Percentiles rank a stretch among this genome's conserved stretches.
Conservation (phyloP, 2,329 filamentous ascomycete species). For the Aureobasidium sp. region DNA sequence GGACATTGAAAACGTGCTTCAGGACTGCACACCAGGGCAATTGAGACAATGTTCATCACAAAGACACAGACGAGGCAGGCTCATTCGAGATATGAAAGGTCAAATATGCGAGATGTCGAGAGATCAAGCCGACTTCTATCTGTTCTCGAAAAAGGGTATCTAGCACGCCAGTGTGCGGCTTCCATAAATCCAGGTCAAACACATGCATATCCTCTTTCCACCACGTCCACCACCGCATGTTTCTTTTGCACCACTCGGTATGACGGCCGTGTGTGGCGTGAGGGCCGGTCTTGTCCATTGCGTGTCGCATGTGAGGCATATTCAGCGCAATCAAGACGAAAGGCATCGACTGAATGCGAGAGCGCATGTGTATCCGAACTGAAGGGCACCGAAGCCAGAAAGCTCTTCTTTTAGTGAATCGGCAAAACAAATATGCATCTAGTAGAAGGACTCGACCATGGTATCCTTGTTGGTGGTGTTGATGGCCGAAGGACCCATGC, state of each 20-base stretch:
- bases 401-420: not conserved
- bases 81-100: not conserved
- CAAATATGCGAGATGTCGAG: not conserved
- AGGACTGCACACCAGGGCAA: too few relatives aligned
- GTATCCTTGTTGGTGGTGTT: constrained; percentile 88
- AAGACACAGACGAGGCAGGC: not conserved
- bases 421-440: constrained; percentile 24
- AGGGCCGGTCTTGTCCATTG: not conserved
- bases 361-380: not conserved
- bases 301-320: not conserved
- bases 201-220: not conserved
- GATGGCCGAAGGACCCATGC: constrained; percentile 66
- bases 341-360: not conserved
- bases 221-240: not conserved
- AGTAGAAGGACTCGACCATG: constrained; percentile 99
- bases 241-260: not conserved
- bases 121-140: not conserved
- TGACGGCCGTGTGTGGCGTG: not conserved
- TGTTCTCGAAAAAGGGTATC: not conserved
- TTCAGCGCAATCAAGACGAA: not conserved
- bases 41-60: not conserved
- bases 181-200: not conserved
- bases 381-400: not conserved
- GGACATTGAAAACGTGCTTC: too few relatives aligned
- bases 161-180: not conserved